phyloP scores from a whole-genome alignment of 78 protist species.

The Dictyostelium brefeldianum region DNA sequence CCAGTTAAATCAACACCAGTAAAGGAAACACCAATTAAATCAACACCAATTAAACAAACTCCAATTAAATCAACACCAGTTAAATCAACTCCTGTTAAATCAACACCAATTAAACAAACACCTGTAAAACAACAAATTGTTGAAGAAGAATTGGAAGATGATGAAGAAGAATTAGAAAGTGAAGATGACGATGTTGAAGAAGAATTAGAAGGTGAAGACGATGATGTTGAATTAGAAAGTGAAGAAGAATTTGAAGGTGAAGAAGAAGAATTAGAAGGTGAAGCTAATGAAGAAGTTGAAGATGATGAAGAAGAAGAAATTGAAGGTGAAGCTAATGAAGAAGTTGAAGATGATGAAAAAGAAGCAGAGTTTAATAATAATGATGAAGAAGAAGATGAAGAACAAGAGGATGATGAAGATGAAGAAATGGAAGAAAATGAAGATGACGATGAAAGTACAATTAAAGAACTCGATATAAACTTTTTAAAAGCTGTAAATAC shows the following conservation, averaged over 20 bases:
- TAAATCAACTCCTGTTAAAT: conserved; percentile 1
- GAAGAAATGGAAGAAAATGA: not conserved
- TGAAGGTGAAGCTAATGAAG: not conserved
- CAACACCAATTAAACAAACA: not conserved
- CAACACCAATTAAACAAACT: not conserved
- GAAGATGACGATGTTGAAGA: not conserved
- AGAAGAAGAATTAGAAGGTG: not conserved
- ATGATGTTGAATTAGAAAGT: not conserved
- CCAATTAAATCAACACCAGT: conserved; percentile 3
- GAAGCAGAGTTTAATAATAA: not conserved
- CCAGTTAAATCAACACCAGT: not conserved
- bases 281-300: not conserved
- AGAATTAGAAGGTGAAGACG: not conserved
- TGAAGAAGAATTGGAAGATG: not conserved
- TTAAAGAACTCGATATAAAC: not conserved
- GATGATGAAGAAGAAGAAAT: not conserved
- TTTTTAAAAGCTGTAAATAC: conserved; percentile 18
- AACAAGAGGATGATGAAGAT: not conserved
- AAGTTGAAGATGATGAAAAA: not conserved
- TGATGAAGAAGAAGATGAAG: not conserved
- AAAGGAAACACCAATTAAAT: not conserved
- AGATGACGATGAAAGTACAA: not conserved
- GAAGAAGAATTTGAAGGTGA: not conserved
- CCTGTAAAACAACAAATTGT: not conserved
- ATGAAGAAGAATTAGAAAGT: not conserved